Evolutionary conservation across 352 stramenopile species (phyloP).

Genomic region (Salisapilia sapeloensis): DNA sequence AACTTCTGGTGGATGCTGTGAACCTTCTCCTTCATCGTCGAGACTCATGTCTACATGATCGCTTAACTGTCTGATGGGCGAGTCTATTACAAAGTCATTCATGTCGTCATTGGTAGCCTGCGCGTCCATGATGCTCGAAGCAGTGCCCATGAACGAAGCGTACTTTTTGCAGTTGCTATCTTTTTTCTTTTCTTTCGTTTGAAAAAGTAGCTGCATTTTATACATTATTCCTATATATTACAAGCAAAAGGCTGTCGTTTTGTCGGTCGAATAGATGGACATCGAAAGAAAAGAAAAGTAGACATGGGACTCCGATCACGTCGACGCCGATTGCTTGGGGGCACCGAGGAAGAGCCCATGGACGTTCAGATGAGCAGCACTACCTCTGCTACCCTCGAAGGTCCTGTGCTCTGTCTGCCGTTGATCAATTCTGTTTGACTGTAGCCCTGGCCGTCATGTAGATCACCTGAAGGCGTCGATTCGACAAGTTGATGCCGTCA

Average conservation of each 20-base stretch:
- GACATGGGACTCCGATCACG: constrained; percentile 30
- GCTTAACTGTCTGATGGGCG: background rate
- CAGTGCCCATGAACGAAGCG: too few relatives aligned
- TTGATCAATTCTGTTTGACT: too few relatives aligned
- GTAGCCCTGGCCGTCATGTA: constrained; percentile 4
- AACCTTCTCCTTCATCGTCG: background rate
- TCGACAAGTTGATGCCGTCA: constrained; percentile 20
- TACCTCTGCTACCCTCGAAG: background rate
- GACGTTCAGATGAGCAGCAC: constrained; percentile 14
- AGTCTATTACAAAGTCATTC: background rate
- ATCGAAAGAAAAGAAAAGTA: background rate
- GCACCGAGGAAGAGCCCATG: constrained; percentile 14
- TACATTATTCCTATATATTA: too few relatives aligned
- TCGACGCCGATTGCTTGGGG: constrained; percentile 18
- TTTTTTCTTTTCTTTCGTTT: too few relatives aligned
- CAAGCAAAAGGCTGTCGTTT: too few relatives aligned
- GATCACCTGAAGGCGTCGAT: constrained; percentile 26
- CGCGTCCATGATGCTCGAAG: too few relatives aligned
- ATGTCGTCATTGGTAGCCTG: too few relatives aligned
- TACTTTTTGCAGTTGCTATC: too few relatives aligned
- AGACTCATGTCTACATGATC: background rate
- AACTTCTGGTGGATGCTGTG: background rate
- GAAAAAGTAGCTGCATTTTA: too few relatives aligned
- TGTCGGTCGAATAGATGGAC: too few relatives aligned
- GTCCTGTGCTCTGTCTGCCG: too few relatives aligned